These are phyloP conservation scores for Perkinsus marinus DNA, from an alignment of 169 alveolate genomes.

Conservation along the genomic window DNA sequence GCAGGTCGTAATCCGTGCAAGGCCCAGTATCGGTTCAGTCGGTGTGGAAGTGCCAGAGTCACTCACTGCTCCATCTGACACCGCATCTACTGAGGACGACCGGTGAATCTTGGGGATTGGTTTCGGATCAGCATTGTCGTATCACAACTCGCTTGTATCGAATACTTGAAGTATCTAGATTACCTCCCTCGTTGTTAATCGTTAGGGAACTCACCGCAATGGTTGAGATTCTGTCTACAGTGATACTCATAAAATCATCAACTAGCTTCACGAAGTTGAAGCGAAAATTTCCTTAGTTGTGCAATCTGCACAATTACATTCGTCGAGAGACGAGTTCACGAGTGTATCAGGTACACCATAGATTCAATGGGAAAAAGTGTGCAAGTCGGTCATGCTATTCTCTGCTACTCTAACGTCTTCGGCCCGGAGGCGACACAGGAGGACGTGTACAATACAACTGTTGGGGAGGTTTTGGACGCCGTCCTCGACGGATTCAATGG, in stretches of 20 bases:
- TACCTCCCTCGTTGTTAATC: too few relatives aligned
- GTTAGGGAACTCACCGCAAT: too few relatives aligned
- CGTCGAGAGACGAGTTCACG: neutral
- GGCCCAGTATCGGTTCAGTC: neutral
- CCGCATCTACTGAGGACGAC: too few relatives aligned
- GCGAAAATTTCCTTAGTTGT: neutral
- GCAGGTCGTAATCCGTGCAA: neutral
- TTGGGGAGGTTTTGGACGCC: slow-evolving; percentile 56
- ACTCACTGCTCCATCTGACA: too few relatives aligned
- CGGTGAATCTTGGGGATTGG: too few relatives aligned
- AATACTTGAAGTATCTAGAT: too few relatives aligned
- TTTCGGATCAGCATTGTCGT: too few relatives aligned
- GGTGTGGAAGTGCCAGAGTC: too few relatives aligned
- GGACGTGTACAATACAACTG: slow-evolving; percentile 57
- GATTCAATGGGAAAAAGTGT: neutral
- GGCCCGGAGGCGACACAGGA: slow-evolving; percentile 50
- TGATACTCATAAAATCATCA: too few relatives aligned
- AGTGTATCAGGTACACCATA: neutral
- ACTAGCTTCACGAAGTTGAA: too few relatives aligned
- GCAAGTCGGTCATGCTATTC: neutral
- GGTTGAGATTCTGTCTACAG: too few relatives aligned
- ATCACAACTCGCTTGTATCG: too few relatives aligned
- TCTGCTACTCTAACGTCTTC: slow-evolving; percentile 37
- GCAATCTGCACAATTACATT: neutral
- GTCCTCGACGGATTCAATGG: slow-evolving; percentile 69